Conservation (phyloP, 805 yeast species). For the Candida gorgasii region DNA sequence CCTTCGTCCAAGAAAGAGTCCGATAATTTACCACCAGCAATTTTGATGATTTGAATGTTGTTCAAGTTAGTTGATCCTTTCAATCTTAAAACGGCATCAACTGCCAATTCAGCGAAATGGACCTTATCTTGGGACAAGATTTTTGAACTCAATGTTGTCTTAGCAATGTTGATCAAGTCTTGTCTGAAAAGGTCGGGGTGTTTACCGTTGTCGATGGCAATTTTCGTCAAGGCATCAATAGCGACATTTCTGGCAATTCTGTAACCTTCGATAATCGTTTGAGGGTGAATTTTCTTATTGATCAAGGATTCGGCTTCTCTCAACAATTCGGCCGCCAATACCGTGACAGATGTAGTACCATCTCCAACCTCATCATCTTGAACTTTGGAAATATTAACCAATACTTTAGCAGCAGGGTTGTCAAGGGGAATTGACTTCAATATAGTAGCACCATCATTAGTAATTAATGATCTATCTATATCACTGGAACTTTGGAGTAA, state of each 20-base stretch:
- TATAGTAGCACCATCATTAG: constrained; percentile 98
- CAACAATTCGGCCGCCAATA: constrained; percentile 86
- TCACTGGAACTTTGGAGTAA: constrained; percentile 83
- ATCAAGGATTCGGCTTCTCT: constrained; percentile 93
- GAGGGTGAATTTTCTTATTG: constrained; percentile 94
- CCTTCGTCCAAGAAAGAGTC: constrained; percentile 97
- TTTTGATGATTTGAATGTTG: constrained; percentile 90
- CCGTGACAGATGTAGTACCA: constrained; percentile 95
- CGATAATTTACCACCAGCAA: constrained; percentile 86
- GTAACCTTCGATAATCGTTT: constrained; percentile 94
- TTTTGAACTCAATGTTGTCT: constrained; percentile 90
- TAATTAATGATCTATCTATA: constrained; percentile 68
- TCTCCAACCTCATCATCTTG: constrained; percentile 99
- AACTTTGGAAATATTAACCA: constrained; percentile 91
- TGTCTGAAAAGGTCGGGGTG: constrained; percentile 61
- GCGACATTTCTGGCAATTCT: constrained; percentile 90
- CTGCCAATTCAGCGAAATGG: constrained; percentile 85
- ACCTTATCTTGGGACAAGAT: constrained; percentile 94
- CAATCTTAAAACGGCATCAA: constrained; percentile 87
- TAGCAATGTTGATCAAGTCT: constrained; percentile 85
- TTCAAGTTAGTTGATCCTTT: constrained; percentile 86
- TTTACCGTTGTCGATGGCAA: constrained; percentile 72
- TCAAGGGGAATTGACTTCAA: constrained; percentile 91
- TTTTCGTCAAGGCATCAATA: constrained; percentile 68
- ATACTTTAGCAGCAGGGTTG: constrained; percentile 95